A percentile compares a stretch with the other conserved stretches of the same genome.
These are phyloP conservation scores for Fusarium sp. DNA, from an alignment of 2,329 filamentous ascomycete genomes.

Conservation along the genomic window DNA sequence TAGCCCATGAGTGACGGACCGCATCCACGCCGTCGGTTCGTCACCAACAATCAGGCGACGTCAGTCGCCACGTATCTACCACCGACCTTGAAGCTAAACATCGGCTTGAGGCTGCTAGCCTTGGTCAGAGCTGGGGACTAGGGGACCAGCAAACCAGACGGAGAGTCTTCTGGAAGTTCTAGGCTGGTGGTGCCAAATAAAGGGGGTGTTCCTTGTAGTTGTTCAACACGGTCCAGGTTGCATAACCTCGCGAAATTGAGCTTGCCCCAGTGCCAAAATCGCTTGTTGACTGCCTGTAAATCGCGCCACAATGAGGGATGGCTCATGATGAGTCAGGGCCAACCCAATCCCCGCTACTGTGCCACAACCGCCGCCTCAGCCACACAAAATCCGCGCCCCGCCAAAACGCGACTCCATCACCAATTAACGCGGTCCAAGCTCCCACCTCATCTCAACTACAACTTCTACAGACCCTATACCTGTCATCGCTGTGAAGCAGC, in stretches of 20 bases:
- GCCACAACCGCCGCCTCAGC: conserved; percentile 6
- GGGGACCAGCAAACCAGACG: conserved; percentile 11
- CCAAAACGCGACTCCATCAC: conserved; percentile 24
- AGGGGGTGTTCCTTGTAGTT: not conserved
- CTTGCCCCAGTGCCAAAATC: conserved; percentile 11
- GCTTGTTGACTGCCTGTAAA: not conserved
- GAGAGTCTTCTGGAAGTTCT: conserved; percentile 37
- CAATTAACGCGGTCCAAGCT: conserved; percentile 37
- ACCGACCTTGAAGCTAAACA: not conserved
- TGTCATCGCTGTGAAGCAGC: conserved; percentile 5
- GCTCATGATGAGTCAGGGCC: not conserved
- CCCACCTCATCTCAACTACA: conserved; percentile 16
- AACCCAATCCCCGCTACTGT: too few relatives aligned
- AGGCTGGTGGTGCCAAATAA: not conserved
- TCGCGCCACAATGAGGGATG: conserved; percentile 35
- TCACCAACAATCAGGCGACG: conserved; percentile 35
- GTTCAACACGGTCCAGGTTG: not conserved
- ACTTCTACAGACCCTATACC: conserved; percentile 24
- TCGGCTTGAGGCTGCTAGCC: conserved; percentile 14
- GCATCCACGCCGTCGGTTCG: conserved; percentile 30
- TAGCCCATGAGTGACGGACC: conserved; percentile 1
- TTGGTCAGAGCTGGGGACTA: conserved; percentile 38
- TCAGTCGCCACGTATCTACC: conserved; percentile 30
- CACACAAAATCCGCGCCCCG: conserved; percentile 18
- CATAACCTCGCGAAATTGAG: conserved; percentile 26